Percentiles rank a stretch among this genome's conserved stretches.
phyloP scores from a whole-genome alignment of 164 flowering plant genomes.

The Stephania yunnanensis region DNA sequence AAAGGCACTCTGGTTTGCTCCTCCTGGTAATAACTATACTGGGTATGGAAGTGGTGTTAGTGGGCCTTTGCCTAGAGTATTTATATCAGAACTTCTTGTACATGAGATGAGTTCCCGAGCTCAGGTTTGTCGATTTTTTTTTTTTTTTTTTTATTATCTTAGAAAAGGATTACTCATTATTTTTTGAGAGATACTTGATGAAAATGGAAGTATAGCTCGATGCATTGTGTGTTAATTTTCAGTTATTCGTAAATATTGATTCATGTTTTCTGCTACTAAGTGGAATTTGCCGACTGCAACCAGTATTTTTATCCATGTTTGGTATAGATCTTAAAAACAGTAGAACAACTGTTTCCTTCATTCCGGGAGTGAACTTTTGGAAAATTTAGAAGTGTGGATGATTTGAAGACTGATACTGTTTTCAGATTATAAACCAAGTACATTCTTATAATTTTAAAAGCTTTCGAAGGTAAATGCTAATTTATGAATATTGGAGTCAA shows the following conservation, averaged over 20 bases:
- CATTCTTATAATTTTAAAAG: not conserved
- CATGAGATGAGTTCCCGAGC: constrained; percentile 76
- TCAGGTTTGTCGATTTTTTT: constrained; percentile 50
- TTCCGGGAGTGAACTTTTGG: no score
- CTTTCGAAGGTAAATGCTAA: not conserved
- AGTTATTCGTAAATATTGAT: not conserved
- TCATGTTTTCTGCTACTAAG: not conserved
- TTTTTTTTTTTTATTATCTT: not conserved
- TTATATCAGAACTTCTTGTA: constrained; percentile 91
- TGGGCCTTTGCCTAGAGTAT: constrained; percentile 92
- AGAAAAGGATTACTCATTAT: not conserved
- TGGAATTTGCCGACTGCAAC: no score
- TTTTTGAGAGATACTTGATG: not conserved
- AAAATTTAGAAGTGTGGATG: no score
- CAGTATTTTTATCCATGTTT: no score
- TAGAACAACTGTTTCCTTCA: no score
- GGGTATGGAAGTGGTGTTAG: constrained; percentile 43
- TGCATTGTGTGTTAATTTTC: no score
- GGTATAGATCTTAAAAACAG: no score
- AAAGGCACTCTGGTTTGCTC: constrained; percentile 92
- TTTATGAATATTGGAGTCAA: not conserved
- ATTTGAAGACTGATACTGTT: no score
- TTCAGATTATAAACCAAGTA: no score
- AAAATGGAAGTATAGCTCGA: not conserved
- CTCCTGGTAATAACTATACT: constrained; percentile 38